These are phyloP conservation scores for Symbiodinium natans DNA, from an alignment of 73 alveolate species.

Conservation along the genomic window DNA sequence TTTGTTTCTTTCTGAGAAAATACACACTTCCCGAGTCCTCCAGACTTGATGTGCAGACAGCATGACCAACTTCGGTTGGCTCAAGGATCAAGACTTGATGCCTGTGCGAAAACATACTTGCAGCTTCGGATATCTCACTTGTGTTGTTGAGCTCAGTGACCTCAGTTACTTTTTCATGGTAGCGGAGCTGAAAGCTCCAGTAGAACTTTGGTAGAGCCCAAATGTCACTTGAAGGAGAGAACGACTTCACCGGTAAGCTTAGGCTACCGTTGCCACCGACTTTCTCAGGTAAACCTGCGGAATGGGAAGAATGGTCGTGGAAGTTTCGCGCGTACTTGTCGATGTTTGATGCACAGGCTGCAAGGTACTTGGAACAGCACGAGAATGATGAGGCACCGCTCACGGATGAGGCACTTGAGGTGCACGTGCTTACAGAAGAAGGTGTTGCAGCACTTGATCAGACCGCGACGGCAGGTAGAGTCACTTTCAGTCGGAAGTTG, in stretches of 20 bases:
- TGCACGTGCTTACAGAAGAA: not conserved
- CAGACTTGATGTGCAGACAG: no score
- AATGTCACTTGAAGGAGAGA: not conserved
- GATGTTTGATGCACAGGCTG: not conserved
- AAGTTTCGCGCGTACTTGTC: not conserved
- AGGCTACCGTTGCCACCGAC: not conserved
- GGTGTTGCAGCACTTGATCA: not conserved
- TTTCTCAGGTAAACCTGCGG: not conserved
- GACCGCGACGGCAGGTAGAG: no score
- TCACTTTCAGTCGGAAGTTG: not conserved
- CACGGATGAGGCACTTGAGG: not conserved
- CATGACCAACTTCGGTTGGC: no score
- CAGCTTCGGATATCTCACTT: no score
- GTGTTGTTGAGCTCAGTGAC: no score
- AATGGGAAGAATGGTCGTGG: not conserved
- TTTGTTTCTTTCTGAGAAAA: no score
- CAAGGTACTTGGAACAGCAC: not conserved
- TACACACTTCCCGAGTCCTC: no score
- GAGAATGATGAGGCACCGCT: not conserved
- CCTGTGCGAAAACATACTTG: no score
- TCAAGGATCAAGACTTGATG: no score
- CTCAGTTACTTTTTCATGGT: not conserved
- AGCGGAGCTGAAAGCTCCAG: not conserved
- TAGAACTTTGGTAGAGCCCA: not conserved
- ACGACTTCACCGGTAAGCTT: not conserved